Evolutionary conservation across 1,284 basidiomycete genomes (phyloP).

Genomic region (Ganoderma boninense): DNA sequence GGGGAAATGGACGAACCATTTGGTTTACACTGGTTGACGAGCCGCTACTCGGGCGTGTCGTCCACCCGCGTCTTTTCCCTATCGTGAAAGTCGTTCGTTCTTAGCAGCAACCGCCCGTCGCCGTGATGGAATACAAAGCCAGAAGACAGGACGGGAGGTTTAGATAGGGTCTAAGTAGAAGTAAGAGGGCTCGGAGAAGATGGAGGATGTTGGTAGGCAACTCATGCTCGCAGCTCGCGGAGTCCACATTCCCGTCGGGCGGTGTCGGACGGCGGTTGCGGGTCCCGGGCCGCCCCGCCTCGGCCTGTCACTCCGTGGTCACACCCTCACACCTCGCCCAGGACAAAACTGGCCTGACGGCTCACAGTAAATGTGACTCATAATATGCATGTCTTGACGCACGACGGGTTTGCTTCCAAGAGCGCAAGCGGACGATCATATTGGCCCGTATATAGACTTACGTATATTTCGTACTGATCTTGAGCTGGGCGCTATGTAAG

Average conservation of each 20-base stretch:
- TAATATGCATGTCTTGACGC: too few species aligned
- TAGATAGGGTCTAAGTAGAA: too few species aligned
- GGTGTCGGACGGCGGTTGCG: slow-evolving; percentile 10
- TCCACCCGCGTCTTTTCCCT: slow-evolving; percentile 37
- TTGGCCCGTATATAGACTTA: slow-evolving; percentile 13
- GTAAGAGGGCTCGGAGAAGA: slow-evolving; percentile 18
- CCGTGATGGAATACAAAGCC: background rate
- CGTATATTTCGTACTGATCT: slow-evolving; percentile 16
- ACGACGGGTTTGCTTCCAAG: slow-evolving; percentile 31
- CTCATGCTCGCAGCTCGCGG: slow-evolving; percentile 27
- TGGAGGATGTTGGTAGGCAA: slow-evolving; percentile 31
- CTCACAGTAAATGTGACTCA: slow-evolving; percentile 7
- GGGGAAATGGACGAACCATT: slow-evolving; percentile 57
- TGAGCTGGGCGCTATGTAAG: slow-evolving; percentile 23
- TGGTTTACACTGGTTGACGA: slow-evolving; percentile 73
- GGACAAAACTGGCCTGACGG: background rate
- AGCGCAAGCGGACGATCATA: slow-evolving; percentile 19
- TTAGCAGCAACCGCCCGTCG: background rate
- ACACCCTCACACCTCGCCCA: background rate
- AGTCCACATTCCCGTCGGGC: slow-evolving; percentile 21
- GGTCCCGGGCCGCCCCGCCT: background rate
- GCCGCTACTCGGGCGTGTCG: slow-evolving; percentile 62
- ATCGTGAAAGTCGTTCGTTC: slow-evolving; percentile 2
- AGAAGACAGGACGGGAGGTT: slow-evolving; percentile 4
- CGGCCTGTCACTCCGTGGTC: slow-evolving; percentile 4